Evolutionary conservation across 371 early-diverging fungal genomes (phyloP).

Genomic region (Mucor saturninus): DNA sequence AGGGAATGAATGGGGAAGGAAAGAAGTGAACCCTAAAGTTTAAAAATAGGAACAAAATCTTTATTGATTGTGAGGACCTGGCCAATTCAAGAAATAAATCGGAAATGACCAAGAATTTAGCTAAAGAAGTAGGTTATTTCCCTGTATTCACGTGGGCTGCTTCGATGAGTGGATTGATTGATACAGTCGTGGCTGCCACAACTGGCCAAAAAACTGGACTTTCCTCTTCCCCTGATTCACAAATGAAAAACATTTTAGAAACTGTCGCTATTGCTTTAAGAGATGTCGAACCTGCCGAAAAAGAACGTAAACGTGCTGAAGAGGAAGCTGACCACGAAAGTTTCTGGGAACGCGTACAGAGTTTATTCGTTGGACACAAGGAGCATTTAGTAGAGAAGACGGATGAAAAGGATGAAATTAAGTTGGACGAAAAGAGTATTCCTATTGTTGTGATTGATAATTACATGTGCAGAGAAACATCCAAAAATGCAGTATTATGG

Average conservation of each 20-base stretch:
- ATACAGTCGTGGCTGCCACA: conserved; percentile 80
- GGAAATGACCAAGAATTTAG: conserved; percentile 68
- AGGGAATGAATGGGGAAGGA: not conserved
- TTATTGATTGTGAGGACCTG: conserved; percentile 81
- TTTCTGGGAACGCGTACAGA: conserved; percentile 11
- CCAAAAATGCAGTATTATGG: conserved; percentile 64
- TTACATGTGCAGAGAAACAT: conserved; percentile 76
- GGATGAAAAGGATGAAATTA: conserved; percentile 23
- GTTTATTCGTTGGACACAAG: conserved; percentile 6
- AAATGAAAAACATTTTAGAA: conserved; percentile 66
- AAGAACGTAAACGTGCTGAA: conserved; percentile 12
- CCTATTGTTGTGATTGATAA: conserved; percentile 92
- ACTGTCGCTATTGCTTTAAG: conserved; percentile 63
- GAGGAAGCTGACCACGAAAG: conserved; percentile 14
- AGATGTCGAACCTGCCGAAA: conserved; percentile 36
- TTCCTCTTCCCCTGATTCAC: conserved; percentile 63
- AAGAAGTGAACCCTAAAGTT: too few relatives aligned
- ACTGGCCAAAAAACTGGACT: conserved; percentile 87
- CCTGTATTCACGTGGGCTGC: conserved; percentile 84
- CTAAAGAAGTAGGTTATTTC: conserved; percentile 79
- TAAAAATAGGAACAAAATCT: conserved; percentile 63
- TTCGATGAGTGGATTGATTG: conserved; percentile 72
- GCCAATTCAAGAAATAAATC: conserved; percentile 74
- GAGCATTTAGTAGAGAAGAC: not conserved
- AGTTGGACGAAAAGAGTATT: conserved; percentile 43